These are phyloP conservation scores for Corynascus novoguineensis DNA, from an alignment of 495 filamentous ascomycete species.

Conservation along the genomic window DNA sequence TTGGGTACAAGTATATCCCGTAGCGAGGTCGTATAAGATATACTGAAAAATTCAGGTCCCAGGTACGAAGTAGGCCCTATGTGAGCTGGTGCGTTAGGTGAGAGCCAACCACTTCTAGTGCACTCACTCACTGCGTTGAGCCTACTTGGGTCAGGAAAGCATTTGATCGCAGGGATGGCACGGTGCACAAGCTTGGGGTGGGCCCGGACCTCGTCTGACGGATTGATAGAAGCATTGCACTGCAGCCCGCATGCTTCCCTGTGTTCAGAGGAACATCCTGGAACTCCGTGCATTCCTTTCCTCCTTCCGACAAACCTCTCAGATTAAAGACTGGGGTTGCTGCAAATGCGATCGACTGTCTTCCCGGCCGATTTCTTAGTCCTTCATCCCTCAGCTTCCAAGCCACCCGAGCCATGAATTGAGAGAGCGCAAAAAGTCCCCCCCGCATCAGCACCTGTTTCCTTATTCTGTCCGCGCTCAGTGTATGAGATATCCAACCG, in stretches of 20 bases:
- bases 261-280: not conserved
- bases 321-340: not conserved
- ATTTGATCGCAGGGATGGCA: conserved; percentile 14
- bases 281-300: not conserved
- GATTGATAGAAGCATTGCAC: not conserved
- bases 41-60: no score
- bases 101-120: conserved; percentile 9
- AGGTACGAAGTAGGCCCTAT: no score
- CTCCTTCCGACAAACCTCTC: not conserved
- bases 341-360: conserved; percentile 5
- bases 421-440: not conserved
- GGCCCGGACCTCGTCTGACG: not conserved
- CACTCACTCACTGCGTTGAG: no score
- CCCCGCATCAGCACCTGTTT: not conserved
- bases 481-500: conserved; percentile 14
- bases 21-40: no score
- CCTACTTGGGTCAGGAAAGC: no score
- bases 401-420: conserved; percentile 4
- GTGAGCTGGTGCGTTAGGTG: not conserved
- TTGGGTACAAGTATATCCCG: not conserved
- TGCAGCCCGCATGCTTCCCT: not conserved
- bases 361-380: not conserved
- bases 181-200: conserved; percentile 14
- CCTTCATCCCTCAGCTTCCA: not conserved
- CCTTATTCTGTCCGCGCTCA: not conserved